Evolutionary conservation across 2,329 filamentous ascomycete genomes (phyloP), one percentile per base, ranked within the genome.

Genomic region (Cladosporium sp.): DNA sequence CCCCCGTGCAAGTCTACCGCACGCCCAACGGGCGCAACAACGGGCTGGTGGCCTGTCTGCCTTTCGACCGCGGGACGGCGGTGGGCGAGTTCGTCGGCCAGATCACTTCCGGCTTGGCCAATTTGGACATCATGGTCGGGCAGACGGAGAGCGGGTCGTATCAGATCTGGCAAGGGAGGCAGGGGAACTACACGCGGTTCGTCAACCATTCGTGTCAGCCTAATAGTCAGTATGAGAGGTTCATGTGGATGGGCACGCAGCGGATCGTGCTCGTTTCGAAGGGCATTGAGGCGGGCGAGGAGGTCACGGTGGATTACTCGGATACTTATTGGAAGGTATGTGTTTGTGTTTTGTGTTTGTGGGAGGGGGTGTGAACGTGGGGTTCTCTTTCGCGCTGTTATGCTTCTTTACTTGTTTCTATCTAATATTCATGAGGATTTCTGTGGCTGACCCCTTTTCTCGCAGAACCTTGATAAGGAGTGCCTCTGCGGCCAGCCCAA

Each of bases 251-350:
- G 15, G 75, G 79, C 18, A 73, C 71, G 4, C 77, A 82, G 62
- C 68, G 77, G 11, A 75, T 81, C 11, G 67, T 82, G 17, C 66
- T 82, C 3, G 79, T 82, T 5, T 78, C 74, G 45, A 77, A 78
- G 52, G 79, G 78, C 1, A 72, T 82, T 12, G 68, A 73, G 29
- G 74, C 78, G 3, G 78, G 76, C 0, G 66, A 68, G 6, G 79
- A 82, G 61, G 70, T 82, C 44, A 81, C 78, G 9, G 76, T 82
- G 5, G 79, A 82, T 54, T 82, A 82, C 57, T 79, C 77, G 11
- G 74, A 78, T 58, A 74, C 74, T 51, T 82, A 82, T 58, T 82
- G 79, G 79, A 69, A 71, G 53, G 60, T 58, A 17, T 44, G 58
- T 47, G 9, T 20, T 13, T 2, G 8, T 5, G 19, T 34, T 4